These are phyloP conservation scores for Fusarium tricinctum DNA, from an alignment of 2,329 filamentous ascomycete species.

Conservation along the genomic window DNA sequence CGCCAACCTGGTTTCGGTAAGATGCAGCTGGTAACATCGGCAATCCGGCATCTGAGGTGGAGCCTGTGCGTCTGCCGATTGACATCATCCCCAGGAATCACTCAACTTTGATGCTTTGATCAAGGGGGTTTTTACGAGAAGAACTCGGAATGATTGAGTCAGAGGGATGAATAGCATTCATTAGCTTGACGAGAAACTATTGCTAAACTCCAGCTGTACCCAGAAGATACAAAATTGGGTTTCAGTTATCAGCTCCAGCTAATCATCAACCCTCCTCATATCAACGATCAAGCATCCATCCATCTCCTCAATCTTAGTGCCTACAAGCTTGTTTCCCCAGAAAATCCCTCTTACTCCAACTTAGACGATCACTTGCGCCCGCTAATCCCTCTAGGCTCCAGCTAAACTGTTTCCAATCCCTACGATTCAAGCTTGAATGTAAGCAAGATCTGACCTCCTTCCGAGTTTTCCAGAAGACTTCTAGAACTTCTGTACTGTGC, in stretches of 20 bases:
- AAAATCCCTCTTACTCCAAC: slow-evolving; percentile 19
- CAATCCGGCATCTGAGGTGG: slow-evolving; percentile 45
- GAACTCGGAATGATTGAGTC: slow-evolving; percentile 1
- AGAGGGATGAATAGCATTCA: background rate
- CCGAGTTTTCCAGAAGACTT: slow-evolving; percentile 26
- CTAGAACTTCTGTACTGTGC: slow-evolving; percentile 13
- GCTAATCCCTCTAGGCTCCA: slow-evolving; percentile 13
- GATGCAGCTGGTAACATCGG: slow-evolving; percentile 27
- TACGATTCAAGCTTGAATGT: slow-evolving; percentile 23
- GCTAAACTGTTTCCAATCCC: background rate
- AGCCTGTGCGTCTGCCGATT: slow-evolving; percentile 11
- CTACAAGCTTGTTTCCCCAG: slow-evolving; percentile 38
- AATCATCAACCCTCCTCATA: background rate
- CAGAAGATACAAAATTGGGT: background rate
- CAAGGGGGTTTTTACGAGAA: background rate
- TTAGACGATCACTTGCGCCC: slow-evolving; percentile 17
- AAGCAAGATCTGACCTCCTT: slow-evolving; percentile 7
- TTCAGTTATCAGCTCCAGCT: background rate
- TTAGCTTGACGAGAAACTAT: background rate
- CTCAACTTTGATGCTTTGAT: slow-evolving; percentile 8
- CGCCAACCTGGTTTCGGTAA: slow-evolving; percentile 29
- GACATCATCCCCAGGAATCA: background rate
- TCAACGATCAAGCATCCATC: slow-evolving; percentile 26
- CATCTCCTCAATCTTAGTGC: slow-evolving; percentile 10
- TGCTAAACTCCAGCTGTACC: background rate